phyloP scores from a whole-genome alignment of 352 stramenopile species.

The Phytopythium aichiense region DNA sequence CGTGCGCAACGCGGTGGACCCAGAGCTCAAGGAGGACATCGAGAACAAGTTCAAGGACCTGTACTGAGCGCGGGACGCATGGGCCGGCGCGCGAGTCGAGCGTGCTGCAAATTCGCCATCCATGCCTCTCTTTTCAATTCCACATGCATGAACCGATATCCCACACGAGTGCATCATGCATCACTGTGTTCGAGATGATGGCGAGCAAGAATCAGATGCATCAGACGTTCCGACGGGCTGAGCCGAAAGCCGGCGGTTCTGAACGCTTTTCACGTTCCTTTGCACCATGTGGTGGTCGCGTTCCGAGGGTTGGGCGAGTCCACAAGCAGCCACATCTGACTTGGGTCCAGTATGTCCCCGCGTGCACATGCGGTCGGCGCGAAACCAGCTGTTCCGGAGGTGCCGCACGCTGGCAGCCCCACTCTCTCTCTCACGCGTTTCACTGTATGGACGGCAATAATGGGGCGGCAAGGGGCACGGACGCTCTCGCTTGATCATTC shows the following conservation, averaged over 20 bases:
- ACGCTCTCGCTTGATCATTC: not conserved
- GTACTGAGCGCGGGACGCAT: constrained; percentile 13
- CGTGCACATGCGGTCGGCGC: not conserved
- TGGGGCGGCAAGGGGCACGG: not conserved
- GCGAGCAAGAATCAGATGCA: too few relatives aligned
- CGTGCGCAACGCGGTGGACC: constrained; percentile 83
- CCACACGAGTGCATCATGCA: too few relatives aligned
- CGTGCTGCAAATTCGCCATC: not conserved
- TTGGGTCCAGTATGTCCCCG: not conserved
- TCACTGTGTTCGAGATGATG: too few relatives aligned
- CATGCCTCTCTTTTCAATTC: not conserved
- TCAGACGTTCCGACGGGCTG: constrained; percentile 2
- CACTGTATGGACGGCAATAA: not conserved
- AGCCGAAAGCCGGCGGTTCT: not conserved
- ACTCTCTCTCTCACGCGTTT: not conserved
- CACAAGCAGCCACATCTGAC: not conserved
- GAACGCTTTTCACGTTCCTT: not conserved
- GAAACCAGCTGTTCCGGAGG: not conserved
- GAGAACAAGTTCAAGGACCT: constrained; percentile 92
- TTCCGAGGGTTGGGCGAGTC: not conserved
- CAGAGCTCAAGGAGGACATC: constrained; percentile 88
- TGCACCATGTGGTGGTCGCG: not conserved
- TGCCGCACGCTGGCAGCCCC: not conserved
- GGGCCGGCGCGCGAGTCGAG: too few relatives aligned
- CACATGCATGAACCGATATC: too few relatives aligned